These are phyloP conservation scores for Hymenoscyphus scutula DNA, from an alignment of 2,329 filamentous ascomycete genomes.

Conservation along the genomic window DNA sequence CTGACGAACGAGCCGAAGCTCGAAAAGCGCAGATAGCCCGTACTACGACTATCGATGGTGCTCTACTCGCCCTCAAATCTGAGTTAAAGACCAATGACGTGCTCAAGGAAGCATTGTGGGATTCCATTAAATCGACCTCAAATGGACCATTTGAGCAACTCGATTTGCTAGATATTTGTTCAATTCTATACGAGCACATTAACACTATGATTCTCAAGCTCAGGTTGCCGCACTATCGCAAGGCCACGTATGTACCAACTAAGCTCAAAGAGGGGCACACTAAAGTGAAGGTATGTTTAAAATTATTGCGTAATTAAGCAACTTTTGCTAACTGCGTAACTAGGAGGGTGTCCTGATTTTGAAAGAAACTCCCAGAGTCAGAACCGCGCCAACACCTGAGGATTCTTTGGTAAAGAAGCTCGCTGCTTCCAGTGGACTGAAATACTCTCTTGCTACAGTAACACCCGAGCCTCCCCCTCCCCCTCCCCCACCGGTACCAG, in stretches of 20 bases:
- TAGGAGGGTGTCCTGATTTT: conserved; percentile 33
- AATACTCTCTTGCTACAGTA: conserved; percentile 3
- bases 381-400: conserved; percentile 22
- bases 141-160: conserved; percentile 49
- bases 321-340: conserved; percentile 5
- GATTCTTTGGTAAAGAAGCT: not conserved
- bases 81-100: conserved; percentile 46
- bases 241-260: conserved; percentile 34
- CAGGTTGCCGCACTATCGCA: conserved; percentile 48
- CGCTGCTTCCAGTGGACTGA: not conserved
- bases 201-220: conserved; percentile 47
- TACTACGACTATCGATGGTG: conserved; percentile 47
- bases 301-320: not conserved
- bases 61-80: conserved; percentile 47
- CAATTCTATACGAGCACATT: conserved; percentile 49
- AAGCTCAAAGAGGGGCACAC: not conserved
- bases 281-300: conserved; percentile 37
- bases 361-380: conserved; percentile 31
- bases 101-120: conserved; percentile 48
- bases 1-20: conserved; percentile 45
- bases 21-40: conserved; percentile 48
- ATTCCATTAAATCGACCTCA: conserved; percentile 47
- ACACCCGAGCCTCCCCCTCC: not conserved
- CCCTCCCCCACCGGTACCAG: not conserved
- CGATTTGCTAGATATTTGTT: conserved; percentile 51